Conservation (phyloP, 2,329 filamentous ascomycete species). For the Aspergillus sp. region DNA sequence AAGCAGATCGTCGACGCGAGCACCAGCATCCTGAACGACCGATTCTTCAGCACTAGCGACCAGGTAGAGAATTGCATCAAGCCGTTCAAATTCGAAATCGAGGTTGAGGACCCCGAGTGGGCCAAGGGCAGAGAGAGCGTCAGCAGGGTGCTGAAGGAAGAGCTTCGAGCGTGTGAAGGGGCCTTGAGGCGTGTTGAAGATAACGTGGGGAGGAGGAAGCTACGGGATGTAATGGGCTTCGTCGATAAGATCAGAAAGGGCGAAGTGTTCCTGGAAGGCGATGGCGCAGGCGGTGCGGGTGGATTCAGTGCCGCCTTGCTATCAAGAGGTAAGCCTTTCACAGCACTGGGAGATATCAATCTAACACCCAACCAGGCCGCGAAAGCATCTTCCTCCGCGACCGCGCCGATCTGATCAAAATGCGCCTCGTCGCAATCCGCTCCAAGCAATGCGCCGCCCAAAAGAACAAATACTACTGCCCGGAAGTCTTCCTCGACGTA, state of each 20-base stretch:
- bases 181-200: constrained; percentile 69
- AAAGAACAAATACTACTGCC: constrained; percentile 93
- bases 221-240: constrained; percentile 82
- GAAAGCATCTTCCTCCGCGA: constrained; percentile 93
- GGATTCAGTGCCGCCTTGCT: constrained; percentile 85
- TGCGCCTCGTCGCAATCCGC: constrained; percentile 79
- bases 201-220: constrained; percentile 67
- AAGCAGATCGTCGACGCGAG: constrained; percentile 89
- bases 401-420: constrained; percentile 77
- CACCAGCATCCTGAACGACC: constrained; percentile 79
- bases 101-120: constrained; percentile 89
- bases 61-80: constrained; percentile 99
- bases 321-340: constrained; percentile 58
- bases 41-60: constrained; percentile 94
- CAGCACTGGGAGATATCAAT: constrained; percentile 2
- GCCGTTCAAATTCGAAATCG: constrained; percentile 96
- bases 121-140: constrained; percentile 73
- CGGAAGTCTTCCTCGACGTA: constrained; percentile 94
- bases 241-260: constrained; percentile 84
- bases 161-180: constrained; percentile 72
- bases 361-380: constrained; percentile 52
- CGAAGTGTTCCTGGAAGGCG: constrained; percentile 74
- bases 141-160: constrained; percentile 69
- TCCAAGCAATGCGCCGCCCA: constrained; percentile 76
- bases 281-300: constrained; percentile 74